Evolutionary conservation across 2,329 filamentous ascomycete genomes (phyloP).

Genomic region (Trichoderma hamatum): DNA sequence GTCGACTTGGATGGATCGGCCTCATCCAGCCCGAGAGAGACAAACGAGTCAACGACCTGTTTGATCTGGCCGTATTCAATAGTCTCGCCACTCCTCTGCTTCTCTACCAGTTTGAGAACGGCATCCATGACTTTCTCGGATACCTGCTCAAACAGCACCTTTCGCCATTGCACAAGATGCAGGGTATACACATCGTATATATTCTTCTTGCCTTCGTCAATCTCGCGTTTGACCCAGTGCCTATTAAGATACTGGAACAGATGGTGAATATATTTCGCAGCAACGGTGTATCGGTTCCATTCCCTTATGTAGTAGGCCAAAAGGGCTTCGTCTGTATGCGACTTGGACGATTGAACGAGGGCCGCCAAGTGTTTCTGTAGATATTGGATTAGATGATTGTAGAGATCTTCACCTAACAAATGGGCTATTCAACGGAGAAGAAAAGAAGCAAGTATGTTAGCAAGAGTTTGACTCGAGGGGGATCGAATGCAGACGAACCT

Average conservation of each 20-base stretch:
- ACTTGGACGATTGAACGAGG: constrained; percentile 72
- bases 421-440: constrained; percentile 63
- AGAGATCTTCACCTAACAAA: constrained; percentile 92
- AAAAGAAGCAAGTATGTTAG: constrained; percentile 3
- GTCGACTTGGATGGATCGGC: constrained; percentile 91
- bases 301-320: constrained; percentile 93
- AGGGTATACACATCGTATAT: constrained; percentile 98
- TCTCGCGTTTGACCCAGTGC: constrained; percentile 98
- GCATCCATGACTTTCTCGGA: constrained; percentile 91
- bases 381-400: constrained; percentile 87
- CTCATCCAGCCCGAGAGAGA: constrained; percentile 92
- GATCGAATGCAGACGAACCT: constrained; percentile 51
- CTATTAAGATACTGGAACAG: constrained; percentile 94
- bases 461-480: background rate
- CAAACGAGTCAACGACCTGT: constrained; percentile 93
- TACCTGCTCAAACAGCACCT: constrained; percentile 83
- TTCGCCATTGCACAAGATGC: constrained; percentile 93
- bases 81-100: constrained; percentile 95
- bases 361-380: constrained; percentile 74
- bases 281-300: constrained; percentile 93
- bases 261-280: constrained; percentile 97
- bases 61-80: constrained; percentile 98
- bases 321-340: constrained; percentile 86
- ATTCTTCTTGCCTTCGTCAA: constrained; percentile 98
- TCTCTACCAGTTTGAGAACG: constrained; percentile 92